Evolutionary conservation across 1,284 basidiomycete species (phyloP).

Genomic region (Tylopilus orsonianus): DNA sequence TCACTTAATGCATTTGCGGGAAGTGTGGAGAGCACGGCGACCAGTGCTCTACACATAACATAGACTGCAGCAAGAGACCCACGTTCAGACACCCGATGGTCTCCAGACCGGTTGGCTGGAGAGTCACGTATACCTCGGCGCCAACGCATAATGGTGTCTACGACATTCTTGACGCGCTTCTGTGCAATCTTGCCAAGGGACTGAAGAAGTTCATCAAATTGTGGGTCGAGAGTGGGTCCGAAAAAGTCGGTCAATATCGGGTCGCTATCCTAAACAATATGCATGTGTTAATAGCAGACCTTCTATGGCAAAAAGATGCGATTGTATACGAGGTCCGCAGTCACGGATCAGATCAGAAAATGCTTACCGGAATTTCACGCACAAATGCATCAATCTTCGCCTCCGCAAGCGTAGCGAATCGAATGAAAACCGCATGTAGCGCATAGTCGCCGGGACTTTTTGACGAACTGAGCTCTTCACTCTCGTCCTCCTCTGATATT

Average conservation of each 20-base stretch:
- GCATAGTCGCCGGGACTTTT: conserved; percentile 86
- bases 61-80: conserved; percentile 82
- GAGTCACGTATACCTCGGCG: conserved; percentile 73
- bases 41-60: conserved; percentile 84
- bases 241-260: conserved; percentile 65
- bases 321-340: background rate
- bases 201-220: conserved; percentile 78
- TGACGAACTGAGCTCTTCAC: conserved; percentile 58
- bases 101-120: conserved; percentile 47
- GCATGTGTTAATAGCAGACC: conserved; percentile 6
- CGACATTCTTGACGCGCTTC: conserved; percentile 80
- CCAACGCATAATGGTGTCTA: conserved; percentile 90
- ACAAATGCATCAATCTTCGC: conserved; percentile 75
- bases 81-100: conserved; percentile 54
- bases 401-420: conserved; percentile 79
- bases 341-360: background rate
- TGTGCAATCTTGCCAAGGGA: conserved; percentile 87
- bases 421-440: conserved; percentile 81
- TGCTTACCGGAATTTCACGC: conserved; percentile 63
- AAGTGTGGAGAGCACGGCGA: conserved; percentile 72
- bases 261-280: conserved; percentile 58
- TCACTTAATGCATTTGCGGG: conserved; percentile 78
- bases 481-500: conserved; percentile 62
- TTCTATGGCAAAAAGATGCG: background rate
- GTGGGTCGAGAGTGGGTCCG: conserved; percentile 68